phyloP scores from a whole-genome alignment of 169 alveolate species.

The Cystoisospora suis region DNA sequence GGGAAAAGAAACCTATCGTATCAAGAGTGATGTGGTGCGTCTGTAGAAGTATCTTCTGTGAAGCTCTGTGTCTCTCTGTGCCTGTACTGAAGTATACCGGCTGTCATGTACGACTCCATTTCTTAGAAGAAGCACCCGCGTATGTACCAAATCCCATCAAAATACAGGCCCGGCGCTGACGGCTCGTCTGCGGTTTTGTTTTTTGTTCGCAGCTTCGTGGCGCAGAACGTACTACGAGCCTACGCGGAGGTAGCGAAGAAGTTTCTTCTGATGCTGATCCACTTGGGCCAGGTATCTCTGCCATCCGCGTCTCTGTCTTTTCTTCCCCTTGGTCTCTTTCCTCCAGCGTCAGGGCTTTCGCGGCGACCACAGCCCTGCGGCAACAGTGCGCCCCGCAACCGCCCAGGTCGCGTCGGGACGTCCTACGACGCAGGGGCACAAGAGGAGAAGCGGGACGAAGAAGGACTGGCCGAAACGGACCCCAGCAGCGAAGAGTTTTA shows the following conservation, averaged over 20 bases:
- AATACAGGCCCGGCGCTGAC: too few relatives aligned
- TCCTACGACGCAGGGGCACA: not conserved
- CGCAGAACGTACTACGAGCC: not conserved
- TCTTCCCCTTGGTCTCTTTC: not conserved
- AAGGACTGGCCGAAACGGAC: not conserved
- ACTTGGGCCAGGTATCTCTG: not conserved
- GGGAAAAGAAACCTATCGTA: too few relatives aligned
- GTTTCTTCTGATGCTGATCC: not conserved
- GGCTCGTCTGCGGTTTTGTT: too few relatives aligned
- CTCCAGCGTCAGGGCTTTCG: not conserved
- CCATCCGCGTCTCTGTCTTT: not conserved
- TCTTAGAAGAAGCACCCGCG: too few relatives aligned
- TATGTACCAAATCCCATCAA: too few relatives aligned
- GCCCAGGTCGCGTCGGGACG: not conserved
- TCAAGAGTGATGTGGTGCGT: too few relatives aligned
- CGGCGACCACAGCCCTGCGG: too few relatives aligned
- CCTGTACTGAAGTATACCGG: too few relatives aligned
- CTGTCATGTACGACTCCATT: too few relatives aligned
- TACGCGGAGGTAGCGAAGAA: not conserved
- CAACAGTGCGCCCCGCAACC: not conserved
- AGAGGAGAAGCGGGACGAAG: not conserved
- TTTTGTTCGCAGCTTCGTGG: not conserved
- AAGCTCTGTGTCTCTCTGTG: too few relatives aligned
- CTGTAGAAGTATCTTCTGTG: too few relatives aligned
- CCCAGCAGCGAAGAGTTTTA: not conserved